Base-by-base conservation (phyloP, 805 yeast species). In the Kockiozyma suomiensis region DNA sequence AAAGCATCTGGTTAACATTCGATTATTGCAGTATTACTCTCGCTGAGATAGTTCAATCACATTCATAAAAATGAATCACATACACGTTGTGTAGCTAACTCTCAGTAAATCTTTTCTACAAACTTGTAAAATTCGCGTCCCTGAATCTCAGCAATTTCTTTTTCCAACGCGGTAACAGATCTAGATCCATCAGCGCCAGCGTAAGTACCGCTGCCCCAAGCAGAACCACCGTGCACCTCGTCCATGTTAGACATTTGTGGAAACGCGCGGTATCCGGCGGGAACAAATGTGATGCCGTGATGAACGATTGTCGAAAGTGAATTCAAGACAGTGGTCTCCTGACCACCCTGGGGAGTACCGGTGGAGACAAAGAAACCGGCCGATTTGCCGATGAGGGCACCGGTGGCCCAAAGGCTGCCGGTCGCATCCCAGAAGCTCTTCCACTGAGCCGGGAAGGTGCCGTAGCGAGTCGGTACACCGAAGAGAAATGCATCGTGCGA, bases 191-290 rank as follows among this genome's bases (percentile, higher is more conserved):
- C 93, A 53, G 81, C 78, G 51, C 84, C 88, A 32, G 96, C 91
- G 69, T 81, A 78, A 40, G 88, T 76, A 67, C 96, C 96, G 35
- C 96, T 87, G 73, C 96, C 96, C 90, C 91, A 90, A 48, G 96
- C 83, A 23, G 91, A 82, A 57, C 88, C 88, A 66, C 96, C 96
- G 72, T 87, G 96, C 51, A 83, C 79, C 76, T 87, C 90, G 2
- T 79, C 82, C 46, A 85, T 69, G 74, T 79, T 79, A 45, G 87
- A 75, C 65, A 85, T 69, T 66, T 80, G 79, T 10, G 81, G 79
- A 74, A 85, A 85, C 3, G 81, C 77, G 62, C 78, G 81, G 76
- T 85, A 89, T 62, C 96, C 96, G 67, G 88, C 78, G 62, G 96
- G 96, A 50, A 89, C 82, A 73, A 74, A 88, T 58, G 85, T 80